A percentile compares a stretch with the other conserved stretches of the same genome.
Evolutionary conservation across 2,329 filamentous ascomycete genomes (phyloP).

Genomic region (Alternaria novae-zelandiae): DNA sequence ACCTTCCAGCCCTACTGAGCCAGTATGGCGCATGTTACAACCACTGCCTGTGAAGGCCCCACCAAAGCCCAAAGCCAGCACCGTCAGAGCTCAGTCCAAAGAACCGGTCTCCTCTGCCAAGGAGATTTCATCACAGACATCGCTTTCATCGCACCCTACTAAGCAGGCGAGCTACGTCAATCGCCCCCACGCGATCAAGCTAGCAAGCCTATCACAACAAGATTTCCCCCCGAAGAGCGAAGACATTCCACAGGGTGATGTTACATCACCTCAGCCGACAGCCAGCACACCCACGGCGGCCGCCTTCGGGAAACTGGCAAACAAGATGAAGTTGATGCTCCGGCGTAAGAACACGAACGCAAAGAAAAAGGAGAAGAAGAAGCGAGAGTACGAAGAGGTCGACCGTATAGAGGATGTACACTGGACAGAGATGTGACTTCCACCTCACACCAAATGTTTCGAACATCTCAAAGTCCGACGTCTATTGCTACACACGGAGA

Average conservation of each 20-base stretch:
- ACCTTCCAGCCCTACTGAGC: conserved; percentile 36
- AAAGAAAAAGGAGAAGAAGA: conserved; percentile 36
- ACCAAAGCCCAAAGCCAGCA: conserved; percentile 4
- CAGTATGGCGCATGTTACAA: conserved; percentile 42
- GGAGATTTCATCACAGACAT: conserved; percentile 10
- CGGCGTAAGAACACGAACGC: conserved; percentile 29
- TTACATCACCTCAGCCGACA: conserved; percentile 16
- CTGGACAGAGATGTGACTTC: conserved; percentile 45
- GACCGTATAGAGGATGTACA: conserved; percentile 42
- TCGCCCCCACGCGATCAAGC: conserved; percentile 7
- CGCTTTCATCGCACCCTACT: conserved; percentile 23
- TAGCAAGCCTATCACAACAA: conserved; percentile 19
- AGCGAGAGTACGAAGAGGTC: conserved; percentile 32
- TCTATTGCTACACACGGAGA: background rate
- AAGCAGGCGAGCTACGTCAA: conserved; percentile 10
- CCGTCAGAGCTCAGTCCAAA: conserved; percentile 8
- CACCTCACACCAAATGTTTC: background rate
- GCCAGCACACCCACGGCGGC: conserved; percentile 20
- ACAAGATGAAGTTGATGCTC: conserved; percentile 40
- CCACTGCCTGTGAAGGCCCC: conserved; percentile 25
- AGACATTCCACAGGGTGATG: conserved; percentile 15
- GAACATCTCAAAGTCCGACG: background rate
- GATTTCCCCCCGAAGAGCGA: conserved; percentile 19
- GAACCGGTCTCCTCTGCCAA: conserved; percentile 5
- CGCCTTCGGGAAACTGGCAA: conserved; percentile 38